A percentile compares a stretch with the other conserved stretches of the same genome.
Conservation (phyloP, 2,329 filamentous ascomycete species). For the Sarocladium brachiariae region DNA sequence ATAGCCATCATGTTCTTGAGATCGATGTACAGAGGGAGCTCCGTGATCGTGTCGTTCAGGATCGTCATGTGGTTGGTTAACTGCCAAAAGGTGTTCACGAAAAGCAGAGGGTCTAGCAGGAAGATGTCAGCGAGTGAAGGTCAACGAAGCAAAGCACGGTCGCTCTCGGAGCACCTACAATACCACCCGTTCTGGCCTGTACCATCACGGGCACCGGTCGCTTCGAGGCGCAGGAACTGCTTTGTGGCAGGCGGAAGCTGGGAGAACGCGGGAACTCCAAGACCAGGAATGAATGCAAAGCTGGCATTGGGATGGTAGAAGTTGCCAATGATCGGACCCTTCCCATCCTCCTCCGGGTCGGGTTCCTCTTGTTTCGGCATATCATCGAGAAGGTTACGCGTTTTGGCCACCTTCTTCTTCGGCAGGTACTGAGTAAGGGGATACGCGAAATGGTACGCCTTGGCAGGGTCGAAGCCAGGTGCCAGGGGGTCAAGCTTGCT, state of each 20-base stretch:
- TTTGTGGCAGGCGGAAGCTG: conserved; percentile 66
- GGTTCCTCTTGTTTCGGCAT: conserved; percentile 30
- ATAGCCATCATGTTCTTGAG: conserved; percentile 76
- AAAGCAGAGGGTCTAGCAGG: conserved; percentile 67
- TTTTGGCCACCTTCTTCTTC: conserved; percentile 86
- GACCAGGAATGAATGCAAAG: conserved; percentile 76
- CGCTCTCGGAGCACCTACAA: conserved; percentile 32
- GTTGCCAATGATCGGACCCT: conserved; percentile 66
- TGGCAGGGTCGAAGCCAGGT: conserved; percentile 63
- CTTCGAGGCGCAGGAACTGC: conserved; percentile 73
- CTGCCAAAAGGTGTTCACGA: conserved; percentile 97
- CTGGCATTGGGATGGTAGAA: conserved; percentile 97
- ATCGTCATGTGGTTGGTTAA: conserved; percentile 84
- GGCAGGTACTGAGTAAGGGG: conserved; percentile 84
- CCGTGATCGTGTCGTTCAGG: conserved; percentile 81
- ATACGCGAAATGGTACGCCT: conserved; percentile 76
- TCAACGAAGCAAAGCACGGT: neutral
- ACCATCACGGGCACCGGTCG: conserved; percentile 72
- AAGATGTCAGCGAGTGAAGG: neutral
- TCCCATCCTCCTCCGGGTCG: conserved; percentile 43
- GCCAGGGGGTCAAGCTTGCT: conserved; percentile 68
- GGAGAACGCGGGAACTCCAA: conserved; percentile 61
- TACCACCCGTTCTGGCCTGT: conserved; percentile 91
- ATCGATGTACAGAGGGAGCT: conserved; percentile 74
- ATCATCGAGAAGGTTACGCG: conserved; percentile 72